Evolutionary conservation across 768 basidiomycete species (phyloP).

Genomic region (Saitozyma sp.): DNA sequence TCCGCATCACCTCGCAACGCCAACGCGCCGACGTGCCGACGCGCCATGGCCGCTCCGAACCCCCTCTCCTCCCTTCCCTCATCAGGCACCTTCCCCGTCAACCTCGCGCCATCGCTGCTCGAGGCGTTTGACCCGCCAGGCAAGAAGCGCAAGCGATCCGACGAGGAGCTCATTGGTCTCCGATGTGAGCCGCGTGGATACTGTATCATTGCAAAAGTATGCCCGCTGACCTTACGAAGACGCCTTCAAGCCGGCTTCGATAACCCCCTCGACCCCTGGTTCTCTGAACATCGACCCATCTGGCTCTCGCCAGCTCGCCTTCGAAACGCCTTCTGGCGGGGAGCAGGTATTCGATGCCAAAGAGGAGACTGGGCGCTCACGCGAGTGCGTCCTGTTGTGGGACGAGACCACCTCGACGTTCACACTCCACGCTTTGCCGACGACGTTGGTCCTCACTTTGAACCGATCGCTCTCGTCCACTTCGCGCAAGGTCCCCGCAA

Average conservation of each 20-base stretch:
- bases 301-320: constrained; percentile 11
- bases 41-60: constrained; percentile 3
- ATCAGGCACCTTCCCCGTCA: constrained; percentile 2
- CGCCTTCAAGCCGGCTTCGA: constrained; percentile 41
- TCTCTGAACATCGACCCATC: constrained; percentile 3
- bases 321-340: constrained; percentile 22
- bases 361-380: constrained; percentile 29
- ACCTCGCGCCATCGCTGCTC: constrained; percentile 2
- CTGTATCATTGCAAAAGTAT: background rate
- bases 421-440: constrained; percentile 31
- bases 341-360: constrained; percentile 41
- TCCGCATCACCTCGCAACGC: too few relatives aligned
- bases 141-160: constrained; percentile 11
- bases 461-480: constrained; percentile 25
- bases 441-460: constrained; percentile 33
- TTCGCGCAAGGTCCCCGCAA: too few relatives aligned
- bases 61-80: constrained; percentile 11
- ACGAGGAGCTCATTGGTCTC: constrained; percentile 21
- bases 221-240: constrained; percentile 13
- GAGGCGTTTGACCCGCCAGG: background rate
- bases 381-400: constrained; percentile 43
- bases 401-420: constrained; percentile 29
- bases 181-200: constrained; percentile 21
- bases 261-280: constrained; percentile 27
- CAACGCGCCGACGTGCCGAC: too few relatives aligned